Base-by-base conservation (phyloP, 371 early-diverging fungal species). In the Thermomucor indicae-seudaticae region DNA sequence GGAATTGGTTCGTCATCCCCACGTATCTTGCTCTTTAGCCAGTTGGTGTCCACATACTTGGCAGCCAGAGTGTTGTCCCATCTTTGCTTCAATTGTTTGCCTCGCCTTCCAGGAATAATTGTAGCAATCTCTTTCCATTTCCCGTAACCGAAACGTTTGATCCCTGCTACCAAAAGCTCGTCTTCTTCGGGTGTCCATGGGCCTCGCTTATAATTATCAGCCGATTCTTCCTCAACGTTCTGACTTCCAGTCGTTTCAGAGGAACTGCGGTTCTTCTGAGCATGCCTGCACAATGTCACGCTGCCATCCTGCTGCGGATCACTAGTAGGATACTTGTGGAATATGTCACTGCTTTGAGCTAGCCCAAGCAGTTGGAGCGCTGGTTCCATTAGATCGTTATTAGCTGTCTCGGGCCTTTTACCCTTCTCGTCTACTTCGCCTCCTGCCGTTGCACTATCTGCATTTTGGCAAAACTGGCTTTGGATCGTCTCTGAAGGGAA, bases 161-260 rank as follows among this genome's bases (percentile, higher is more conserved):
- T 73, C 22, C 73, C 73, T 11, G 47, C 45, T 20, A 73, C 46
- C 24, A 73, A 51, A 22, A 69, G 42, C 3, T 73, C 73, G 41
- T 73, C 73, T 50, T 73, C 73, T 56, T 73, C 70, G 16, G 51
- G 39, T 17, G 73, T 73, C 72, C 72, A 72, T 20, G 53, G 45
- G n/a, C 69, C 69, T 19, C 49, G 49, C 40, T 56, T 56, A 11
- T 46, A 28, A 28, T 37, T 10, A 4, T 37, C 37, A 37, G 37
- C 11, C 16, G 34, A n/a, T 2, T 39, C 40, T 27, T 17, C 28
- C 16, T 37, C 8, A 39, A 14, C 24, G 40, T 27, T 14, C n/a
- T 16, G n/a, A n/a, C 19, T 39, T 6, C 19, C n/a, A n/a, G 20
- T 7, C 6, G 39, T 7, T 7, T 39, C 10, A 19, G 0, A 1